phyloP scores from a whole-genome alignment of 441 rosid genomes.

The Adansonia gregorii region DNA sequence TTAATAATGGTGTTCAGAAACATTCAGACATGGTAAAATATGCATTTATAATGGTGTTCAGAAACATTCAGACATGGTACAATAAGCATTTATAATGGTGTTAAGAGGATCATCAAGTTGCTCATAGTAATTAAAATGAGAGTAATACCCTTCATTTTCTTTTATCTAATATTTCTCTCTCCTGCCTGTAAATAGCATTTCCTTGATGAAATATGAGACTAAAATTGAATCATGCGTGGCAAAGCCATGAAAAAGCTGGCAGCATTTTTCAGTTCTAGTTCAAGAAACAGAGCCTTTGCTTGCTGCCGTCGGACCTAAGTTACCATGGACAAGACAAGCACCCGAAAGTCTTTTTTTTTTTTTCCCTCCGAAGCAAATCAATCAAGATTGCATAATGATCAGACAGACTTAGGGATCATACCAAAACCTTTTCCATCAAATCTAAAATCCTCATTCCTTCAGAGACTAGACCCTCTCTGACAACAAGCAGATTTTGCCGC shows the following conservation, averaged over 20 bases:
- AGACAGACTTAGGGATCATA: slow-evolving; percentile 35
- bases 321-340: slow-evolving; percentile 48
- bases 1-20: too few relatives aligned
- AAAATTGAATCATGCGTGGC: background rate
- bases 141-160: too few relatives aligned
- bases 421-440: slow-evolving; percentile 40
- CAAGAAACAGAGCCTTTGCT: slow-evolving; percentile 40
- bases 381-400: slow-evolving; percentile 55
- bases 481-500: slow-evolving; percentile 52
- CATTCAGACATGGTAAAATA: background rate
- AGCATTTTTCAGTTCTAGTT: slow-evolving; percentile 52
- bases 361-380: slow-evolving; percentile 55
- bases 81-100: background rate
- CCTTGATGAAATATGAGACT: background rate
- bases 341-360: slow-evolving; percentile 51
- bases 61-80: background rate
- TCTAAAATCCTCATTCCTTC: slow-evolving; percentile 47
- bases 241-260: slow-evolving; percentile 12
- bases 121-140: too few relatives aligned
- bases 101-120: too few relatives aligned
- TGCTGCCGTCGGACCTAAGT: slow-evolving; percentile 48
- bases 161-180: too few relatives aligned
- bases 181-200: too few relatives aligned
- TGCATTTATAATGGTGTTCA: background rate
- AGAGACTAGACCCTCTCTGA: slow-evolving; percentile 44